Conservation (phyloP, 495 filamentous ascomycete species). For the Penicillium canariense region DNA sequence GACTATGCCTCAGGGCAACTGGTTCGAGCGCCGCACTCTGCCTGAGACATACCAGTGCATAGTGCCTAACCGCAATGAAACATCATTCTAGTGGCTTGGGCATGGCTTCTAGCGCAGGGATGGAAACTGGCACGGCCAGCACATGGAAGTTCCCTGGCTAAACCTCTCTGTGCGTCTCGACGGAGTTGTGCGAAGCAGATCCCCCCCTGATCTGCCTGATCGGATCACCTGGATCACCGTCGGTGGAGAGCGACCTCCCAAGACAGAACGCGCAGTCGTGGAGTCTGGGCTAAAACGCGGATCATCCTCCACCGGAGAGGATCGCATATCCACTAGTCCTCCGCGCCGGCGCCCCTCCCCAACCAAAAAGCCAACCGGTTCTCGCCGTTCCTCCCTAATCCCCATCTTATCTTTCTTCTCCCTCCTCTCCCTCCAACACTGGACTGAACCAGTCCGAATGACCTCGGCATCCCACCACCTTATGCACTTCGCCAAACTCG, state of each 20-base stretch:
- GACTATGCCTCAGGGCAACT: background rate
- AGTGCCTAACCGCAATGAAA: background rate
- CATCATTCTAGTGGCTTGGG: background rate
- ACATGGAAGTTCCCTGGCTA: background rate
- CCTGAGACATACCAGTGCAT: background rate
- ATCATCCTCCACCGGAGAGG: slow-evolving; percentile 28
- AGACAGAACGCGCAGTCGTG: background rate
- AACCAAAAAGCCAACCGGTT: background rate
- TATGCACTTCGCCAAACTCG: background rate
- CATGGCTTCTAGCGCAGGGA: background rate
- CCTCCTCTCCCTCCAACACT: slow-evolving; percentile 1
- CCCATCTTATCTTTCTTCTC: background rate
- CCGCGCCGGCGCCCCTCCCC: background rate
- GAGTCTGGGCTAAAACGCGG: slow-evolving; percentile 12
- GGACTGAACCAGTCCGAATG: background rate
- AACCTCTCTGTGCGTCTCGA: background rate
- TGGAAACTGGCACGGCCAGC: background rate
- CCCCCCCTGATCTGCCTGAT: background rate
- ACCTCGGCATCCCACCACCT: background rate
- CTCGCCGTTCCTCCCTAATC: too few relatives aligned
- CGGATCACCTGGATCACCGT: background rate
- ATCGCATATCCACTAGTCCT: slow-evolving; percentile 22
- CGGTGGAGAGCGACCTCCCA: background rate
- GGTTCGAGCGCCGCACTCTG: background rate
- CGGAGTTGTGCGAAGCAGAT: background rate